Evolutionary conservation across 371 early-diverging fungal genomes (phyloP).

Genomic region (Mucor ambiguus): DNA sequence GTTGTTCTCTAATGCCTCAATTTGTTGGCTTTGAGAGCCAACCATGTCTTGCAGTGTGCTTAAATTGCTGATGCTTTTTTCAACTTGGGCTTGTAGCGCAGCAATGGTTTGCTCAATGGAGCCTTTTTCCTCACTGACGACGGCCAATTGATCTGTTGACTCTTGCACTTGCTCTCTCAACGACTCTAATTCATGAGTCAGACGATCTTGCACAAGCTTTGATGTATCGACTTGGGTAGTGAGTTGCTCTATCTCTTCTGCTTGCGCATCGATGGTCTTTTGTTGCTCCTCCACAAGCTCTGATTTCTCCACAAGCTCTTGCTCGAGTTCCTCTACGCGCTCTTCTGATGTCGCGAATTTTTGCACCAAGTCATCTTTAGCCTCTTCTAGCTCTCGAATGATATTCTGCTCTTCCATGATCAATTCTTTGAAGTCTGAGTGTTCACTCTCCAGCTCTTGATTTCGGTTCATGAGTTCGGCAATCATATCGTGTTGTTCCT

Average conservation of each 20-base stretch:
- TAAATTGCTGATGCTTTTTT: neutral
- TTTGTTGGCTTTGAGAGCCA: conserved; percentile 1
- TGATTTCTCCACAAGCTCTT: conserved; percentile 8
- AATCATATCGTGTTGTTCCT: conserved; percentile 52
- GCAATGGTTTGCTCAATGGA: neutral
- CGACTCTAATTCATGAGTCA: neutral
- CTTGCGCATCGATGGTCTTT: conserved; percentile 36
- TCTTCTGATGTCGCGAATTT: conserved; percentile 65
- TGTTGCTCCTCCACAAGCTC: conserved; percentile 10
- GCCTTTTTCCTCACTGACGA: conserved; percentile 6
- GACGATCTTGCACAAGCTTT: conserved; percentile 8
- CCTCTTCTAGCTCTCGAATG: conserved; percentile 60
- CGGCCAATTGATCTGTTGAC: neutral
- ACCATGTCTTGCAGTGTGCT: neutral
- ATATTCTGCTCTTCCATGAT: conserved; percentile 48
- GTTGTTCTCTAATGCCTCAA: neutral
- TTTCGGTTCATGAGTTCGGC: conserved; percentile 49
- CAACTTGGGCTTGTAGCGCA: neutral
- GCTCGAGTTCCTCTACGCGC: conserved; percentile 25
- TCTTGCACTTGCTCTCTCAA: neutral
- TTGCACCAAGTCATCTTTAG: conserved; percentile 58
- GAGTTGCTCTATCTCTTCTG: conserved; percentile 44
- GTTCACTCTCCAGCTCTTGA: conserved; percentile 57
- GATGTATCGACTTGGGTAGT: conserved; percentile 10
- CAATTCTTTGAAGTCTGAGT: conserved; percentile 44